Base-by-base conservation (phyloP, 768 basidiomycete species). In the Leccinellum luteum region DNA sequence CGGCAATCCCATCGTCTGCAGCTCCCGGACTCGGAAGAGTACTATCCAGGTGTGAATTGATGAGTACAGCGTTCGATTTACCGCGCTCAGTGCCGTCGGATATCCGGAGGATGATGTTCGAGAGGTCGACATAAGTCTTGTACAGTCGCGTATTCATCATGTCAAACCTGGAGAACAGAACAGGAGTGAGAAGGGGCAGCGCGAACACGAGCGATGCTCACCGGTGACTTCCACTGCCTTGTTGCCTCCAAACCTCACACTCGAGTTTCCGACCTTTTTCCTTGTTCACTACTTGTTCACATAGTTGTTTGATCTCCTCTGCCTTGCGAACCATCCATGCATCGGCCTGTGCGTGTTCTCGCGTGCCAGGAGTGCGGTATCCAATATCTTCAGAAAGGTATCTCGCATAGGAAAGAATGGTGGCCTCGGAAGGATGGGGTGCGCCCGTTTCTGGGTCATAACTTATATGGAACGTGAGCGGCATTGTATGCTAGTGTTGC, bases 191-290 rank as follows among this genome's bases (percentile, higher is more conserved):
- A n/a, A 10, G 4, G 28, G 28, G 12, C 7, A 30, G 12, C 4
- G 14, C 10, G 15, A 28, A 19, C 9, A 31, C 17, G 10, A 5
- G 28, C 27, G 47, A 58, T 41, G 75, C 87, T 65, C 63, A 94
- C 92, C 90, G 78, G 76, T 96, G 94, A 62, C 82, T 87, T 4
- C 94, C 94, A 60, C 85, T 91, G 2, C 94, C 94, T 63, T 87
- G 80, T 72, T 97, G 95, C 55, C 87, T 78, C 90, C 92, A 96
- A 0, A 95, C 85, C 66, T 97, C 93, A 65, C 96, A 94, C 67
- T 95, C 79, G n/a, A 96, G 74, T 47, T 86, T 86, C 48, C 86
- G 75, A 4, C 64, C 74, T 0, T 59, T 66, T 57, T 58, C 78
- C 73, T 67, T 70, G 31, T 68, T 67, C 7, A 81, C 78, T 28